Percentiles rank a stretch among this genome's conserved stretches.
phyloP scores from a whole-genome alignment of 805 yeast genomes.

The Ogataea henricii region DNA sequence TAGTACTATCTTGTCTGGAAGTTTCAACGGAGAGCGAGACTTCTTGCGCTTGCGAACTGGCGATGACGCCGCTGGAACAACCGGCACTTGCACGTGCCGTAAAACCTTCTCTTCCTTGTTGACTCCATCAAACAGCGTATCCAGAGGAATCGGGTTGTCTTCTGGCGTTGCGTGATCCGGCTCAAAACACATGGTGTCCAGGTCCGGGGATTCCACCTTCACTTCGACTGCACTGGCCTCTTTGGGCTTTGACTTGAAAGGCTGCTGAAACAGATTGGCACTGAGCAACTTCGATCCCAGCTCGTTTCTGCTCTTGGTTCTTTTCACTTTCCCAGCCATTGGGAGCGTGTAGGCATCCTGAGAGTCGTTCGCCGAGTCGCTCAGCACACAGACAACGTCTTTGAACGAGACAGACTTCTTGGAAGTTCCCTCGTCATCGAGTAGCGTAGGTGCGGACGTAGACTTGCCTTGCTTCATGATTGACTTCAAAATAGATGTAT shows the following conservation, averaged over 20 bases:
- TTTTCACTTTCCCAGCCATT: constrained; percentile 3
- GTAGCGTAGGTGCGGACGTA: not conserved
- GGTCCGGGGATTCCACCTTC: constrained; percentile 2
- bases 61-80: not conserved
- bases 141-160: constrained; percentile 11
- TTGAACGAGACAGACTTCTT: constrained; percentile 24
- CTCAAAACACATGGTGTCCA: constrained; percentile 22
- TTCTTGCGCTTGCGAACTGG: not conserved
- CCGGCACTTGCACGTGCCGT: not conserved
- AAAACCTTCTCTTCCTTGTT: not conserved
- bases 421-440: constrained; percentile 15
- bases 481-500: constrained; percentile 18
- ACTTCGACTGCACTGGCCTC: not conserved
- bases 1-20: not conserved
- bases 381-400: constrained; percentile 19
- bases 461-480: constrained; percentile 20
- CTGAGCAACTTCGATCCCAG: constrained; percentile 13
- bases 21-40: not conserved
- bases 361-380: constrained; percentile 11
- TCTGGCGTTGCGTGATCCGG: constrained; percentile 26
- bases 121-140: constrained; percentile 10
- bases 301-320: constrained; percentile 5
- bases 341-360: constrained; percentile 9
- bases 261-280: constrained; percentile 8
- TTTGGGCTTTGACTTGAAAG: constrained; percentile 2